Evolutionary conservation across 768 basidiomycete genomes (phyloP).

Genomic region (Strobilomyces confusus): DNA sequence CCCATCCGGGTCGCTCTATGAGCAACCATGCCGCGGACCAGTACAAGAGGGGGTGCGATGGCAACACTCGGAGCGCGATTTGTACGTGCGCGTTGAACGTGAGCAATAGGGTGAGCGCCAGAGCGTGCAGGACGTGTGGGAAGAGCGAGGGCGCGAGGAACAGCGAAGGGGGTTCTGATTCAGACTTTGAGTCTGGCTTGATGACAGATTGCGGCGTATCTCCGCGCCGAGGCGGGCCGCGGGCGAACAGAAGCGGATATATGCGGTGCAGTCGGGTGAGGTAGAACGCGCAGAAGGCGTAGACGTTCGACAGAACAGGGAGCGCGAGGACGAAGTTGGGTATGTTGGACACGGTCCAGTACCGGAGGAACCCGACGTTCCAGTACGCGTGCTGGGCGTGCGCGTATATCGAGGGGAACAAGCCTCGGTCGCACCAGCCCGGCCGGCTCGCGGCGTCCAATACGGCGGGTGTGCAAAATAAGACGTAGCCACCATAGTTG

Average conservation of each 20-base stretch:
- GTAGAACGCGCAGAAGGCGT: slow-evolving; percentile 29
- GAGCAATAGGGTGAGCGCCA: slow-evolving; percentile 56
- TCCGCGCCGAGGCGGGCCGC: not conserved
- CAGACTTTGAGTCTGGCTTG: not conserved
- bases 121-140: slow-evolving; percentile 74
- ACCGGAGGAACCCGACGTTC: slow-evolving; percentile 79
- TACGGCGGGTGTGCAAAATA: slow-evolving; percentile 53
- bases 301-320: slow-evolving; percentile 59
- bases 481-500: slow-evolving; percentile 60
- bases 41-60: slow-evolving; percentile 74
- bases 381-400: slow-evolving; percentile 85
- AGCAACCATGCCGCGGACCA: slow-evolving; percentile 81
- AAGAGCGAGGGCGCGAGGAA: slow-evolving; percentile 44
- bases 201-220: not conserved
- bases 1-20: slow-evolving; percentile 43
- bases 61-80: slow-evolving; percentile 74
- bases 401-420: slow-evolving; percentile 70
- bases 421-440: slow-evolving; percentile 58
- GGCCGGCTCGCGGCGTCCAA: slow-evolving; percentile 14
- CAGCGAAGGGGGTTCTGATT: slow-evolving; percentile 13
- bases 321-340: slow-evolving; percentile 84
- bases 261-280: slow-evolving; percentile 7
- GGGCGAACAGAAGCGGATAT: not conserved
- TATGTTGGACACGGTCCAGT: slow-evolving; percentile 79
- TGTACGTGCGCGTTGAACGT: slow-evolving; percentile 84